These are phyloP conservation scores for Penicillium nordicum DNA, from an alignment of 2,329 filamentous ascomycete species.

Conservation along the genomic window DNA sequence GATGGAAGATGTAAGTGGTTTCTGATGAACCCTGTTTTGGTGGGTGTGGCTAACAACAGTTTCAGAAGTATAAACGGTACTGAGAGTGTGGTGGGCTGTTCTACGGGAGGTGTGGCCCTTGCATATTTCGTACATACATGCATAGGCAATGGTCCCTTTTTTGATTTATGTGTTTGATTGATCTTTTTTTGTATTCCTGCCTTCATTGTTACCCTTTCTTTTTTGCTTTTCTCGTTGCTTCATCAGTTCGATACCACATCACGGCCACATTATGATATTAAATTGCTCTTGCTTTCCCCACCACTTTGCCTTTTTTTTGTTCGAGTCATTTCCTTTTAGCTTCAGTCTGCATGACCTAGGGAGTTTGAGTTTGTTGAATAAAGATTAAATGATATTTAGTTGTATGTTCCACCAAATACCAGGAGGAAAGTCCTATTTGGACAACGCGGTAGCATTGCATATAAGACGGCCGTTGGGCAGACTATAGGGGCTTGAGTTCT, in stretches of 20 bases:
- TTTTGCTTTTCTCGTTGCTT: neutral
- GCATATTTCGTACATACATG: neutral
- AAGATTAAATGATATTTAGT: neutral
- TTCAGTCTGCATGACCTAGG: neutral
- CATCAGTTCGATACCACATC: slow-evolving; percentile 4
- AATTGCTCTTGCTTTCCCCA: neutral
- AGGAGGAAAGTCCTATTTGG: neutral
- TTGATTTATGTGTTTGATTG: neutral
- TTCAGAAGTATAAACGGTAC: slow-evolving; percentile 46
- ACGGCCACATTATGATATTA: neutral
- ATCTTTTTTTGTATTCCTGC: neutral
- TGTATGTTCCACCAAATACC: neutral
- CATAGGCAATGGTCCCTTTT: neutral
- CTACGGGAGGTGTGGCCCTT: neutral
- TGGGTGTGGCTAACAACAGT: slow-evolving; percentile 5
- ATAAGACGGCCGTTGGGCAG: too few species aligned
- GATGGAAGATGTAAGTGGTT: slow-evolving; percentile 79
- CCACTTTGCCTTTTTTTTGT: neutral
- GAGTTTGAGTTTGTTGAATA: neutral
- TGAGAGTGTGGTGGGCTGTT: slow-evolving; percentile 12
- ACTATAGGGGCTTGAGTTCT: too few species aligned
- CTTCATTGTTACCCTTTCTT: neutral
- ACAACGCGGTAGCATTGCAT: neutral
- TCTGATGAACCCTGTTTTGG: neutral
- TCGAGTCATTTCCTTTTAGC: neutral